phyloP scores from a whole-genome alignment of 768 basidiomycete species.

The Imleria badia region DNA sequence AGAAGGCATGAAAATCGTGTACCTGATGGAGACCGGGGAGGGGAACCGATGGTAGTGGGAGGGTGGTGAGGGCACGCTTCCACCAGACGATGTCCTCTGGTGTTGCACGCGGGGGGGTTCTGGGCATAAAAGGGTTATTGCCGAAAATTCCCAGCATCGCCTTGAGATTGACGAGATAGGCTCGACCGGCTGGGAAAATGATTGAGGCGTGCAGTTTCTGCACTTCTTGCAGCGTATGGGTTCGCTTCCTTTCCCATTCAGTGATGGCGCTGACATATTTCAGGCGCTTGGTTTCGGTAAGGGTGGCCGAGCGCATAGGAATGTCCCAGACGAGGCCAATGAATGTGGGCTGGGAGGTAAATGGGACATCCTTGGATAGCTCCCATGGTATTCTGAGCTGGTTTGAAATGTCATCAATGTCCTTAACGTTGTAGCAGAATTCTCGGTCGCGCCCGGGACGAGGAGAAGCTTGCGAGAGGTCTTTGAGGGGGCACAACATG shows the following conservation, averaged over 20 bases:
- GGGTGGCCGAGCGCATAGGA: fast-evolving
- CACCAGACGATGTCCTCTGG: neutral
- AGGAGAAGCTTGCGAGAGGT: fast-evolving
- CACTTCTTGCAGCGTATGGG: neutral
- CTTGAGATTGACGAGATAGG: constrained; percentile 20
- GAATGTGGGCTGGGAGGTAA: neutral
- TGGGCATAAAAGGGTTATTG: constrained; percentile 31
- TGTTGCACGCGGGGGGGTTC: neutral
- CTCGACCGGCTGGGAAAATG: constrained; percentile 31
- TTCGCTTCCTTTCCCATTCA: fast-evolving
- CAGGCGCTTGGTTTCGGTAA: too few species aligned
- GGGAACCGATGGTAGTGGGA: neutral
- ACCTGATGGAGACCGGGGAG: neutral
- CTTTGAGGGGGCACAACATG: neutral
- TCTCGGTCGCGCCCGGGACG: fast-evolving
- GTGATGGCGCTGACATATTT: too few species aligned
- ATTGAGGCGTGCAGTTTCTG: constrained; percentile 25
- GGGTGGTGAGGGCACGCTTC: neutral
- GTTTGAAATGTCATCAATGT: neutral
- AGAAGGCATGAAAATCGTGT: constrained; percentile 26
- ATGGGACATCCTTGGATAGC: neutral
- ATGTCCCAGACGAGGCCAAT: neutral
- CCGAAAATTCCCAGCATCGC: constrained; percentile 31
- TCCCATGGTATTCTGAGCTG: neutral
- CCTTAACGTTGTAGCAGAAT: neutral